Percentiles rank a stretch among this genome's conserved stretches.
Conservation (phyloP, 2,329 filamentous ascomycete species). For the Diaporthe longicolla region DNA sequence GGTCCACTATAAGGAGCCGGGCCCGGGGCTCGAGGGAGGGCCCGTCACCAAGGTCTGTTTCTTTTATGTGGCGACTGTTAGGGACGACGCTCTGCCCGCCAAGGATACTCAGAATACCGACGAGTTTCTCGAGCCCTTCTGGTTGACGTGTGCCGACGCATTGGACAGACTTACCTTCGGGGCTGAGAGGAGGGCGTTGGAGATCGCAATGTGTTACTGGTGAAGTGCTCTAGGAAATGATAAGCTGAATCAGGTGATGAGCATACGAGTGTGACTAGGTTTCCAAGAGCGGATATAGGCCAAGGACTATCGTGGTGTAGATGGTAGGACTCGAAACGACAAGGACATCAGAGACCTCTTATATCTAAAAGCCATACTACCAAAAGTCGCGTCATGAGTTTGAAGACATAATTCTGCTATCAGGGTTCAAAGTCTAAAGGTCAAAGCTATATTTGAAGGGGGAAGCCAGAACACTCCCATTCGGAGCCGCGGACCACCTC, state of each 20-base stretch:
- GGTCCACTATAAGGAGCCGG: conserved; percentile 54
- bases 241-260: no score
- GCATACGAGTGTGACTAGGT: no score
- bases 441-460: neutral
- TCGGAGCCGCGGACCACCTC: neutral
- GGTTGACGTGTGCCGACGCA: conserved; percentile 46
- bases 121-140: conserved; percentile 49
- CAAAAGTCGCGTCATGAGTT: neutral
- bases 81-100: conserved; percentile 48
- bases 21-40: conserved; percentile 47
- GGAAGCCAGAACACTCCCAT: neutral
- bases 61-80: conserved; percentile 55
- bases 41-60: conserved; percentile 56
- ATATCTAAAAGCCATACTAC: neutral
- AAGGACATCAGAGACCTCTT: neutral
- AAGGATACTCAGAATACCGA: conserved; percentile 50
- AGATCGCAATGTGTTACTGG: conserved; percentile 8
- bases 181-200: conserved; percentile 45
- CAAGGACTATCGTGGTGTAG: neutral
- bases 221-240: neutral
- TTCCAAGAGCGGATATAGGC: neutral
- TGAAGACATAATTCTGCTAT: neutral
- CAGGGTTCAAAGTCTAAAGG: neutral
- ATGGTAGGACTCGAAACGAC: neutral
- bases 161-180: conserved; percentile 47